A percentile compares a stretch with the other conserved stretches of the same genome.
phyloP scores from a whole-genome alignment of 2,329 filamentous ascomycete species.

The Alternaria solani region DNA sequence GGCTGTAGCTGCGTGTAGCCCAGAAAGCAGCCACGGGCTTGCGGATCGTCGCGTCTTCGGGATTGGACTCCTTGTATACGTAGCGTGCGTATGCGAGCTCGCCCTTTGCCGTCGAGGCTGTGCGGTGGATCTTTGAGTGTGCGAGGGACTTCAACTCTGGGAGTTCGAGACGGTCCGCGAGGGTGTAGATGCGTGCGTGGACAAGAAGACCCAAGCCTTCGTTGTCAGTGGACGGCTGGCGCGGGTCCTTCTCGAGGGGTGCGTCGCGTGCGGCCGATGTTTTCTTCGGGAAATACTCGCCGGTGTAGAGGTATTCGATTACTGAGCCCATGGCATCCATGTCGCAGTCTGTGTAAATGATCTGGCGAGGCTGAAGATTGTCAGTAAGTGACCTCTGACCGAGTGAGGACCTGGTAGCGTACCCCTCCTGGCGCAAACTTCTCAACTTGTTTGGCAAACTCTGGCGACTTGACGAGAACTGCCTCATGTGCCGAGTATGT shows the following conservation, averaged over 20 bases:
- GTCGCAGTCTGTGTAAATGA: conserved; percentile 73
- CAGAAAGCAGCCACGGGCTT: conserved; percentile 90
- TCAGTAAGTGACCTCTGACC: background rate
- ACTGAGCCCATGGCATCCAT: conserved; percentile 79
- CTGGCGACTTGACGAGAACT: conserved; percentile 77
- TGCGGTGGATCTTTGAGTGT: conserved; percentile 89
- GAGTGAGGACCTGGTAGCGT: conserved; percentile 42
- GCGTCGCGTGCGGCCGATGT: conserved; percentile 69
- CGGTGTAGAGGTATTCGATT: conserved; percentile 83
- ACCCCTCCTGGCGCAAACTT: conserved; percentile 70
- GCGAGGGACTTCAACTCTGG: conserved; percentile 75
- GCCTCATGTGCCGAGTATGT: conserved; percentile 81
- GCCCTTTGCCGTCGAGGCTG: conserved; percentile 84
- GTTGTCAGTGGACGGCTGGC: conserved; percentile 72
- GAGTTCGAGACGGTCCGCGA: conserved; percentile 78
- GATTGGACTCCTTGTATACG: conserved; percentile 79
- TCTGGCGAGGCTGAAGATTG: conserved; percentile 64
- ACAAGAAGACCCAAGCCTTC: conserved; percentile 84
- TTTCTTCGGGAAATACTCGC: conserved; percentile 79
- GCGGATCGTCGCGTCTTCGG: conserved; percentile 76
- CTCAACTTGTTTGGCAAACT: conserved; percentile 70
- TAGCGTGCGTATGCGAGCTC: conserved; percentile 93
- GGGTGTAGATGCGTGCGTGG: conserved; percentile 88
- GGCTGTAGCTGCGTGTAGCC: conserved; percentile 79
- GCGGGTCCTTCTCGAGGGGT: conserved; percentile 73